Conservation (phyloP, 1,139 yeast genomes). For the Yarrowia galli region DNA sequence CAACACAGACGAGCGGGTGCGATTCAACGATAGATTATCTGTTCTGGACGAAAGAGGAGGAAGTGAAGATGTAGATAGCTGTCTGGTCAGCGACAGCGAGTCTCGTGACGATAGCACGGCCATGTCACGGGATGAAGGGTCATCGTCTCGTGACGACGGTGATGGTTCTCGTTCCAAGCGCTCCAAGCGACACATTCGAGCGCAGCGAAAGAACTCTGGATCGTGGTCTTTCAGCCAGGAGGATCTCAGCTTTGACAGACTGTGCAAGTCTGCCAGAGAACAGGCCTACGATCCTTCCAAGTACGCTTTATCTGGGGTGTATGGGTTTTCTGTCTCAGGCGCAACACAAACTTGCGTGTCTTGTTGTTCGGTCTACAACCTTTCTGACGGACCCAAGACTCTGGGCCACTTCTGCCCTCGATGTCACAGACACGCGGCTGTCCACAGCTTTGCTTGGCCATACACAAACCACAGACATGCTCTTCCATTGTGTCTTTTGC, state of each 20-base stretch:
- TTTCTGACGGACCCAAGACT: background rate
- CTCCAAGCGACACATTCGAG: conserved; percentile 1
- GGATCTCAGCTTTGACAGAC: conserved; percentile 18
- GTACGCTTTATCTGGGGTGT: conserved; percentile 11
- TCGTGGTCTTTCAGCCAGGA: conserved; percentile 18
- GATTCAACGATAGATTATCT: conserved; percentile 8
- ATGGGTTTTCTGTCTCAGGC: conserved; percentile 3
- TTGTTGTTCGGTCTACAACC: conserved; percentile 2
- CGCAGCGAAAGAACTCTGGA: conserved; percentile 8
- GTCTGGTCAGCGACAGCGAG: conserved; percentile 15
- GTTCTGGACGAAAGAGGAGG: conserved; percentile 13
- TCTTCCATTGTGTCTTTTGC: conserved; percentile 8
- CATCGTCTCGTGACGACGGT: conserved; percentile 16
- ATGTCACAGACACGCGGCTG: conserved; percentile 48
- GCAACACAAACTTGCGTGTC: background rate
- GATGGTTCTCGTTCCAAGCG: conserved; percentile 13
- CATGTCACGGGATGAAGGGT: conserved; percentile 15
- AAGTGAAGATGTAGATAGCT: background rate
- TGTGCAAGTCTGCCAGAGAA: conserved; percentile 15
- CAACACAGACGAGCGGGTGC: conserved; percentile 8
- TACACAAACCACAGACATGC: conserved; percentile 26
- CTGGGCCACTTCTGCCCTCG: conserved; percentile 46
- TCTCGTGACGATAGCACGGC: conserved; percentile 14
- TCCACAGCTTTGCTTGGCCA: conserved; percentile 49
- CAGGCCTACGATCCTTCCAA: conserved; percentile 3